Conservation (phyloP, 257 asterid genomes). For the Cinchona pubescens region DNA sequence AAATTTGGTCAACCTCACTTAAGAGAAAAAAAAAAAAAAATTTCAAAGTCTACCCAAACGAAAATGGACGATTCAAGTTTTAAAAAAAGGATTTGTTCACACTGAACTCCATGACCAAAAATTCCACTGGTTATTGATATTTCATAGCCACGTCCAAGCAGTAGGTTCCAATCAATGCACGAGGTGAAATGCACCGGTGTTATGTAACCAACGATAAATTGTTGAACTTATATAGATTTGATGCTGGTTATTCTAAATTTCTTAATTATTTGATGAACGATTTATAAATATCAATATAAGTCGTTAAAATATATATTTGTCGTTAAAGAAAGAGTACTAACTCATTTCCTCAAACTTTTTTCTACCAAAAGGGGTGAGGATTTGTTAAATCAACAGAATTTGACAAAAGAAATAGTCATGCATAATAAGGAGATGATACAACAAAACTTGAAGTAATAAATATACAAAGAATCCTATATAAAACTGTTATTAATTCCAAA, state of each 20-base stretch:
- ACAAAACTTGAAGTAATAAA: background rate
- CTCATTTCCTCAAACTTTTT: no score
- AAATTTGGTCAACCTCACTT: background rate
- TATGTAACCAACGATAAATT: no score
- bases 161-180: background rate
- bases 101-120: background rate
- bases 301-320: no score
- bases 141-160: background rate
- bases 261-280: no score
- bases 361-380: no score
- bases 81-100: background rate
- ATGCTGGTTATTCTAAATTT: no score
- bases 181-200: background rate
- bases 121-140: background rate
- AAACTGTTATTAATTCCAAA: background rate
- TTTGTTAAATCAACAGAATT: background rate
- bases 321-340: no score
- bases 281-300: no score
- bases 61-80: background rate
- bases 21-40: background rate
- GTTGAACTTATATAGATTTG: no score
- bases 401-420: background rate
- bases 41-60: background rate
- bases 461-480: background rate
- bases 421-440: background rate